Evolutionary conservation across 2,329 filamentous ascomycete genomes (phyloP).

Genomic region (Tolypocladium tundrense): DNA sequence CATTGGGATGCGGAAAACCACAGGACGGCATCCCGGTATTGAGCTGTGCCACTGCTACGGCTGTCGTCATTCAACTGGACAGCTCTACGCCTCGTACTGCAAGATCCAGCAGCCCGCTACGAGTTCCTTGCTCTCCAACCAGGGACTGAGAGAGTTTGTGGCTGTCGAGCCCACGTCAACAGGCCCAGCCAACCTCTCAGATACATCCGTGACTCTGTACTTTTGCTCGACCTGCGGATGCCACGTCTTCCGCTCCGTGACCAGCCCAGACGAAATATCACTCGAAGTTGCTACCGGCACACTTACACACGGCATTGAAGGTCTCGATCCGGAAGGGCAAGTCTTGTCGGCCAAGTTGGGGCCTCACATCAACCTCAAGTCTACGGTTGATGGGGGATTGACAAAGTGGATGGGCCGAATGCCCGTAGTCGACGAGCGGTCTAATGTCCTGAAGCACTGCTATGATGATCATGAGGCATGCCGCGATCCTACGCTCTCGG

Average conservation of each 20-base stretch:
- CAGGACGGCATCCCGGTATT: constrained; percentile 1
- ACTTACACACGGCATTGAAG: background rate
- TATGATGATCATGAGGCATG: background rate
- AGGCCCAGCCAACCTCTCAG: background rate
- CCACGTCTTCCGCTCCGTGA: constrained; percentile 23
- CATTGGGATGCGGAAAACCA: too few species aligned
- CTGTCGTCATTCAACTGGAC: constrained; percentile 21
- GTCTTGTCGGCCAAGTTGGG: background rate
- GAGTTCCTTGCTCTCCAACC: constrained; percentile 1
- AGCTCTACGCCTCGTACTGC: constrained; percentile 27
- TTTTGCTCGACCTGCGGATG: constrained; percentile 32
- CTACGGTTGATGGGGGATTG: background rate
- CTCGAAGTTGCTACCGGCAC: constrained; percentile 1
- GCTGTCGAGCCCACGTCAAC: background rate
- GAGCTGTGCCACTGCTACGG: constrained; percentile 21
- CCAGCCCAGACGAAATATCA: background rate
- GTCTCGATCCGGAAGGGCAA: background rate
- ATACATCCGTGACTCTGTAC: constrained; percentile 14
- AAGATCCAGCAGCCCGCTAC: constrained; percentile 10
- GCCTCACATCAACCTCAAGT: background rate
- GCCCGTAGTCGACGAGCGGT: background rate
- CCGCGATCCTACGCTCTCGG: constrained; percentile 7
- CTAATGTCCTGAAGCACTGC: background rate
- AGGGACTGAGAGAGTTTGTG: constrained; percentile 6
- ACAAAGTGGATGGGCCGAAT: constrained; percentile 2